phyloP scores from a whole-genome alignment of 2,329 filamentous ascomycete species.

The Xylaria sp. region DNA sequence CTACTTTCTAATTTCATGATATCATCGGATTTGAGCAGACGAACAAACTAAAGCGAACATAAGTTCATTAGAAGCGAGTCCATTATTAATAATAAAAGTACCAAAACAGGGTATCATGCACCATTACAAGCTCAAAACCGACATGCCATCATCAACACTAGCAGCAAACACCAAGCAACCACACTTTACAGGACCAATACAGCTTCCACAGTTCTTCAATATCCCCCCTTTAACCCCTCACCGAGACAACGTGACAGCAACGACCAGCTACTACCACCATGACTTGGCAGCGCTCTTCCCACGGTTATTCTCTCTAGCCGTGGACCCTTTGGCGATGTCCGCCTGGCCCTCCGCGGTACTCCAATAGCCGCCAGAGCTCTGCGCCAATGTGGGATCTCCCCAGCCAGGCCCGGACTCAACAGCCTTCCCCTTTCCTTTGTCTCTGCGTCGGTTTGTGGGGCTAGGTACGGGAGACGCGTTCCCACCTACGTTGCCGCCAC shows the following conservation, averaged over 20 bases:
- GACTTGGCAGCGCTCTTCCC: constrained; percentile 11
- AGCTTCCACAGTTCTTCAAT: too few relatives aligned
- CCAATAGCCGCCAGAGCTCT: constrained; percentile 45
- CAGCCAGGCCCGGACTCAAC: constrained; percentile 31
- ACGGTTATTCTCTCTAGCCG: background rate
- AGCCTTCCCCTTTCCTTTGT: constrained; percentile 30
- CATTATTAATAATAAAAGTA: too few relatives aligned
- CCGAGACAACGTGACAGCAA: background rate
- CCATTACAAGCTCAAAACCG: too few relatives aligned
- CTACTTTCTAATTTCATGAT: too few relatives aligned
- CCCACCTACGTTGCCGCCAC: constrained; percentile 29
- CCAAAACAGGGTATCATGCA: too few relatives aligned
- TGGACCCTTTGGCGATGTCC: constrained; percentile 18
- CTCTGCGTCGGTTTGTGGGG: constrained; percentile 4
- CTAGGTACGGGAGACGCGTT: constrained; percentile 1
- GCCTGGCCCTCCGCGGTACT: constrained; percentile 34
- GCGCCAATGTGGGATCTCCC: constrained; percentile 40
- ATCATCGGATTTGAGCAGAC: too few relatives aligned
- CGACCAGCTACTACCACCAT: constrained; percentile 31
- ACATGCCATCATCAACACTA: background rate
- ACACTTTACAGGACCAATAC: background rate
- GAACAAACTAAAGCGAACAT: too few relatives aligned
- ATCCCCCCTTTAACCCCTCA: background rate
- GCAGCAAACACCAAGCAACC: background rate
- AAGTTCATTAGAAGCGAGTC: too few relatives aligned